These are phyloP conservation scores for Juncus inflexus DNA, from an alignment of 176 grass and related monocot species.

Conservation along the genomic window DNA sequence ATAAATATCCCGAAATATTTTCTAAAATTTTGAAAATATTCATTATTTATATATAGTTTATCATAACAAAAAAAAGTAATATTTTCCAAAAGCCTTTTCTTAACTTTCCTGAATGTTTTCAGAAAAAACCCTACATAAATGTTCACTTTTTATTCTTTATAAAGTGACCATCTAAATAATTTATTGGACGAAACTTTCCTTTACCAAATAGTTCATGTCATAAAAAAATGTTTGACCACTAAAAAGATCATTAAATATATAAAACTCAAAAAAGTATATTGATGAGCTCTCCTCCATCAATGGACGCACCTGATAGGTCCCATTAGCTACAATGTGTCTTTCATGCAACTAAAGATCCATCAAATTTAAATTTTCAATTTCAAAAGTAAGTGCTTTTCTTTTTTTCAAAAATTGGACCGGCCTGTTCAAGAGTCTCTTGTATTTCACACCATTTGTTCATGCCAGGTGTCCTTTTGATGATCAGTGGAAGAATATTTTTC, in stretches of 20 bases:
- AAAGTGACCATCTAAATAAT: too few species aligned
- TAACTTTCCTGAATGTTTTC: too few species aligned
- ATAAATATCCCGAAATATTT: too few species aligned
- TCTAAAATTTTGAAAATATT: too few species aligned
- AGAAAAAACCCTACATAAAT: too few species aligned
- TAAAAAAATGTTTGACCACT: neutral
- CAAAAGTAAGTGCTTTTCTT: conserved; percentile 15
- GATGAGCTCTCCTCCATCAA: conserved; percentile 16
- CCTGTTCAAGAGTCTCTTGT: neutral
- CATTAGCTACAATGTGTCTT: conserved; percentile 12
- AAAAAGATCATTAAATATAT: neutral
- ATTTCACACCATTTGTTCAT: neutral
- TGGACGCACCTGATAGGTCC: conserved; percentile 17
- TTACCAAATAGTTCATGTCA: neutral
- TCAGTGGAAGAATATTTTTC: conserved; percentile 5
- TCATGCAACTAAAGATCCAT: neutral
- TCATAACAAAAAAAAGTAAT: too few species aligned
- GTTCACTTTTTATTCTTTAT: too few species aligned
- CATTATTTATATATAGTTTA: too few species aligned
- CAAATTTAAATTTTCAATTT: conserved; percentile 19
- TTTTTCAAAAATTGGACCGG: conserved; percentile 5
- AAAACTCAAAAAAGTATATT: conserved; percentile 11
- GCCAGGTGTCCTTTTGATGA: conserved; percentile 10
- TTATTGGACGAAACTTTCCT: too few species aligned
- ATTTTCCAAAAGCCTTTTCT: too few species aligned